Base-by-base conservation (phyloP, 2,329 filamentous ascomycete genomes). In the Hyphodiscus sp. region DNA sequence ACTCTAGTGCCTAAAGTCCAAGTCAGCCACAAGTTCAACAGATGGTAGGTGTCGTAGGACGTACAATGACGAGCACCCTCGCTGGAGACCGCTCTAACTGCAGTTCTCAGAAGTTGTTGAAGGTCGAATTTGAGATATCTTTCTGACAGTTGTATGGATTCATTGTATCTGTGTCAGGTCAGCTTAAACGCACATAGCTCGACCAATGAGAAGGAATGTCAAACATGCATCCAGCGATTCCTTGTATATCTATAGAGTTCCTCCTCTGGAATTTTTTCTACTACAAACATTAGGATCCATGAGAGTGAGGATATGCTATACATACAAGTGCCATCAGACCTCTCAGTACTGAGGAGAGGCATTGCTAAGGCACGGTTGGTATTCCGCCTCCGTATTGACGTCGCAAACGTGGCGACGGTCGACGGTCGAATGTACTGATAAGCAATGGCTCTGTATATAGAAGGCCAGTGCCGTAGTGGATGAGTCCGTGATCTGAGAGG, bases 221-320 rank as follows among this genome's bases (percentile, higher is more conserved):
- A 44, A 45, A 52, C 58, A 44, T 54, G 63, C 65, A 67, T 51
- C 61, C 63, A 66, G 30, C 63, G 56, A 49, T 66, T 61, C 20
- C 65, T 59, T 51, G 63, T 58, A 50, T 66, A 67, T 50, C 44
- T 54, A 50, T 61, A 67, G 2, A 67, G 53, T 19, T 66, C 64
- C 30, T 61, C 58, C 53, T 62, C 63, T 49, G 45, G 46, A 23
- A 58, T 53, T 20, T 46, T 53, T 51, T 29, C 53, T 45, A 53
- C 56, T 58, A 50, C 45, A 56, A 45, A 15, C 55, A 33, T 44
- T 53, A 33, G 20, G 41, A 46, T n/a, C n/a, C n/a, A n/a, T n/a
- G n/a, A n/a, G n/a, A n/a, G n/a, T n/a, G n/a, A n/a, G n/a, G n/a
- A n/a, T 26, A 20, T 16, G 44, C 41, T 20, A n/a, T n/a, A n/a